phyloP scores from a whole-genome alignment of 2,329 filamentous ascomycete species.

The Alternaria panax region DNA sequence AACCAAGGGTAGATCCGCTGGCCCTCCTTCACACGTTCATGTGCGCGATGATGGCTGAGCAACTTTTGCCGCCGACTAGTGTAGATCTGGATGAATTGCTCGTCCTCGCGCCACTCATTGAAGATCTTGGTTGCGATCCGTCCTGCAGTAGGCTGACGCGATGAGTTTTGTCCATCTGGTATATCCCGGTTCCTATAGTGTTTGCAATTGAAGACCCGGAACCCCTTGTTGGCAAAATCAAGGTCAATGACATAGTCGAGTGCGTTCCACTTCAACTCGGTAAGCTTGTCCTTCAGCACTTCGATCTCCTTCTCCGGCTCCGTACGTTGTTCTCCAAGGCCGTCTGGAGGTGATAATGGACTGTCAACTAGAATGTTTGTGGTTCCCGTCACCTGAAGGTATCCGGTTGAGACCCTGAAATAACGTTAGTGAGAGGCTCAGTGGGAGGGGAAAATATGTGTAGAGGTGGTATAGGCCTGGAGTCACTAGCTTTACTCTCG shows the following conservation, averaged over 20 bases:
- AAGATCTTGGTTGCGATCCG: background rate
- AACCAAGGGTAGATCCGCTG: background rate
- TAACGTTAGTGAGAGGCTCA: background rate
- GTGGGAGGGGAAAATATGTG: background rate
- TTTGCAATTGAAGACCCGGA: constrained; percentile 14
- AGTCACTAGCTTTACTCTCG: no score
- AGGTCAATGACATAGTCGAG: constrained; percentile 10
- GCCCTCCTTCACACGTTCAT: constrained; percentile 9
- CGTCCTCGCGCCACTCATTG: background rate
- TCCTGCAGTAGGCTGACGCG: background rate
- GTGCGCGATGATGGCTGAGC: constrained; percentile 18
- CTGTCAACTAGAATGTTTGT: background rate
- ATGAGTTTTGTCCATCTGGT: background rate
- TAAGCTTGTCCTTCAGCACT: background rate
- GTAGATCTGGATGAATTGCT: constrained; percentile 14
- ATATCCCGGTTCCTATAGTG: background rate
- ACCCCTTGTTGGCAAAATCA: constrained; percentile 5
- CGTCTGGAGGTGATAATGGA: background rate
- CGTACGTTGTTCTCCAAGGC: background rate
- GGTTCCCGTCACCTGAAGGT: background rate
- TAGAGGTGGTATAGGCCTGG: background rate
- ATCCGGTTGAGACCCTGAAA: background rate
- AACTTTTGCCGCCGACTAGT: background rate
- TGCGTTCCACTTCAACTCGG: background rate
- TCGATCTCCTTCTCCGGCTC: background rate